Evolutionary conservation across 495 filamentous ascomycete species (phyloP), one percentile per base, ranked within the genome.

Genomic region (Halenospora varia): DNA sequence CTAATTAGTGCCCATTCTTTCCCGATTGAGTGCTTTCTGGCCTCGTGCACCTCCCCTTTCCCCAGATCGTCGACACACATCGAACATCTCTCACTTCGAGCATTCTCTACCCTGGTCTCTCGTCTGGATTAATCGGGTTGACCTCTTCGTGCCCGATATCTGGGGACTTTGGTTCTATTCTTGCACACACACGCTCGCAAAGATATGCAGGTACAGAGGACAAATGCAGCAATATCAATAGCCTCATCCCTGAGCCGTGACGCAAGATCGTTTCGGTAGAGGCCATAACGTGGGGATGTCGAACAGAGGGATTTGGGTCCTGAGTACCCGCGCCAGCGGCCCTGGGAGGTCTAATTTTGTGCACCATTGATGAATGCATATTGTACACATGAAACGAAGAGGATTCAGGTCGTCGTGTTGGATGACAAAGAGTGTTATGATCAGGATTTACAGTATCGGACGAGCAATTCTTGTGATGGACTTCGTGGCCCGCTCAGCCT

Each of bases 131-230:
- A 25, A 18, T 52, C 23, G 20, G 25, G n/a, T 11, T 35, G 13
- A 35, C 29, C 29, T 35, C 29, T 13, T 35, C 29, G 29, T 35
- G 13, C 13, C 13, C 25, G 15, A 25, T 20, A 52, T 29, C 17
- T 40, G 15, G 25, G 49, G 6, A 24, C n/a, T 6, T 24, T 10
- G 24, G n/a, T 48, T 56, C 53, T 56, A 56, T 56, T 56, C 45
- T 22, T 39, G 45, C n/a, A 19, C n/a, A 41, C 53, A 56, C 53
- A 48, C 53, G 15, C 8, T 42, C 17, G 8, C 3, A 25, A 24
- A 10, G 47, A 53, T 10, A 53, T 44, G 35, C 51, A 53, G 51
- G 29, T 53, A 40, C 51, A 45, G 29, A 8, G 9, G 35, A 8
- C 8, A 8, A 40, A 40, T 40, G 9, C 15, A 13, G 25, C 47